phyloP scores from a whole-genome alignment of 306 rosid species.

The Lupinus albus region DNA sequence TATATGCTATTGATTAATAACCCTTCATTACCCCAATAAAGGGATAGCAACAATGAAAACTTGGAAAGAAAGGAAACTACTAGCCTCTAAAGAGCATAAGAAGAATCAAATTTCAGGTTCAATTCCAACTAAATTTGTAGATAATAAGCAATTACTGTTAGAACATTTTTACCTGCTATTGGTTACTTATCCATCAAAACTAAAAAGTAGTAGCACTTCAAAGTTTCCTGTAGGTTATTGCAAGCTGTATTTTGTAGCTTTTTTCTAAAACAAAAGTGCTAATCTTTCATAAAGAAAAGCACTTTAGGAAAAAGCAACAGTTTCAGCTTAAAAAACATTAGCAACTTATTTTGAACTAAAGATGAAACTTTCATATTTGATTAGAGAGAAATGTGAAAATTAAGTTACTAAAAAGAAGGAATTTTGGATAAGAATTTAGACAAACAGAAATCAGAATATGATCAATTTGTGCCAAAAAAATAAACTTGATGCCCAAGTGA shows the following conservation, averaged over 20 bases:
- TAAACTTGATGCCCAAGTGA: neutral
- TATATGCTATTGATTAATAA: neutral
- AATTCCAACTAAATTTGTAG: neutral
- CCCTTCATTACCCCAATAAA: neutral
- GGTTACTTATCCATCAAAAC: neutral
- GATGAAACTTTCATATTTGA: neutral
- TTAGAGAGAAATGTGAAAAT: neutral
- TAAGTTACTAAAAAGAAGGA: neutral
- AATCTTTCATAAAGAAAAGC: neutral
- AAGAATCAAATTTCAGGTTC: neutral
- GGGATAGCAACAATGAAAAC: neutral
- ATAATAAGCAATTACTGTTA: conserved; percentile 9
- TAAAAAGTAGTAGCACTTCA: neutral
- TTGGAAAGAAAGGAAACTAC: conserved; percentile 11
- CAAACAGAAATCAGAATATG: neutral
- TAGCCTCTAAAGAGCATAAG: neutral
- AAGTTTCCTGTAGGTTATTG: neutral
- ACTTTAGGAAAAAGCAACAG: neutral
- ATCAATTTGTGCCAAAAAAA: too few relatives aligned
- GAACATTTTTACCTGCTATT: neutral
- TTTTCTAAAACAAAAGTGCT: neutral
- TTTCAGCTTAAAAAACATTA: neutral
- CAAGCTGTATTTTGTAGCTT: neutral
- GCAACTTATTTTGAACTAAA: conserved; percentile 7
- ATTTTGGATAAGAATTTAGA: neutral